Evolutionary conservation across 2,329 filamentous ascomycete genomes (phyloP), one percentile per base, ranked within the genome.

Genomic region (Chrysoporthe cubensis): DNA sequence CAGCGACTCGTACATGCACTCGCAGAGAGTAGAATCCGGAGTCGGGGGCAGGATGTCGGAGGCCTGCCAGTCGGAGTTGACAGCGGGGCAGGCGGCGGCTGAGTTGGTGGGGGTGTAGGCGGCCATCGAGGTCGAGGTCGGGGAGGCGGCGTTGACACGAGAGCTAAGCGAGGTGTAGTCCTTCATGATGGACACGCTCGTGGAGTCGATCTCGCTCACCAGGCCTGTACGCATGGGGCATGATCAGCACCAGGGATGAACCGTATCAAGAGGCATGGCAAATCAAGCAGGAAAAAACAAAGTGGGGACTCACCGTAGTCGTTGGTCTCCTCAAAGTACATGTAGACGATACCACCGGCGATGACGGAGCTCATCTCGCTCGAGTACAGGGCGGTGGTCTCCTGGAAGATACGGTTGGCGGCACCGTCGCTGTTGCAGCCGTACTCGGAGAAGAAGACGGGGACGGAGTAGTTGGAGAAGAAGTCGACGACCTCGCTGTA

Each of bases 361-460:
- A 96, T 96, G 76, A 97, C 93, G 11, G 81, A 80, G 40, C 89
- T 91, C 96, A 99, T 99, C 69, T 94, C 78, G 69, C 84, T 77
- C 64, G 90, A 89, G 81, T 92, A 99, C 11, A 99, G 88, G 65
- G 91, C 90, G 57, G 82, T 84, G 56, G 97, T 94, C 79, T 99
- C 96, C 69, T 91, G 88, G 82, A 97, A 99, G 70, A 87, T 85
- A 81, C 96, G 93, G 70, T 87, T 88, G 56, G 85, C 84, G 44
- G 85, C 83, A 66, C 87, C 87, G 67, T 78, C 75, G 81, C 83
- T 84, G 83, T 96, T 98, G 90, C 96, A 99, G 74, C 96, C 96
- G 77, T 99, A 99, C 83, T 99, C 96, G 72, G 96, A 96, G 79
- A 99, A 97, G 90, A 99, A 99, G 75, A 94, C 92, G 59, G 96